Evolutionary conservation across 257 asterid species (phyloP).

Genomic region (Lycium barbarum): DNA sequence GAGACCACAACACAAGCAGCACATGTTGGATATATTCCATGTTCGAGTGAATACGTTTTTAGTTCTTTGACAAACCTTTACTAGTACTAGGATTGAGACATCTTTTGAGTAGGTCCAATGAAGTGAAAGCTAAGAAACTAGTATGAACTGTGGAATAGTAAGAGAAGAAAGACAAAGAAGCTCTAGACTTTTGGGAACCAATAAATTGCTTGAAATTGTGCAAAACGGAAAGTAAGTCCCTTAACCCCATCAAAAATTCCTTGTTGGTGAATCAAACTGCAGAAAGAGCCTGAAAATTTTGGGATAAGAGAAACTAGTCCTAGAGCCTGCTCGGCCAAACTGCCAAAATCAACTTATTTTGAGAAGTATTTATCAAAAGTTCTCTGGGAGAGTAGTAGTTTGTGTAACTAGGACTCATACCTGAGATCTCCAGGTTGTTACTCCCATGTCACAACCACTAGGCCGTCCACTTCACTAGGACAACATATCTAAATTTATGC

Average conservation of each 20-base stretch:
- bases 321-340: not conserved
- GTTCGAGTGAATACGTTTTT: not conserved
- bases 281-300: not conserved
- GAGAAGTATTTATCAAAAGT: no score
- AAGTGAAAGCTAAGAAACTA: not conserved
- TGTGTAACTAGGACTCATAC: not conserved
- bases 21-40: not conserved
- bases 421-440: not conserved
- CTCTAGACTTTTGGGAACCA: not conserved
- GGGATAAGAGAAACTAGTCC: not conserved
- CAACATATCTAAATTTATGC: not conserved
- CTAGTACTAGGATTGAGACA: not conserved
- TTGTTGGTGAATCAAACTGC: not conserved
- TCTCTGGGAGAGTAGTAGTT: no score
- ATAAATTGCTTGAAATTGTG: not conserved
- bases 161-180: no score
- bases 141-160: not conserved
- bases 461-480: not conserved
- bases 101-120: not conserved
- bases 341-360: no score
- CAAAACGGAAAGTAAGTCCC: not conserved
- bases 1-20: not conserved
- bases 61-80: not conserved
- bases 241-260: not conserved
- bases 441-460: not conserved